These are phyloP conservation scores for Samsoniella hepiali DNA, from an alignment of 2,329 filamentous ascomycete genomes.

Conservation along the genomic window DNA sequence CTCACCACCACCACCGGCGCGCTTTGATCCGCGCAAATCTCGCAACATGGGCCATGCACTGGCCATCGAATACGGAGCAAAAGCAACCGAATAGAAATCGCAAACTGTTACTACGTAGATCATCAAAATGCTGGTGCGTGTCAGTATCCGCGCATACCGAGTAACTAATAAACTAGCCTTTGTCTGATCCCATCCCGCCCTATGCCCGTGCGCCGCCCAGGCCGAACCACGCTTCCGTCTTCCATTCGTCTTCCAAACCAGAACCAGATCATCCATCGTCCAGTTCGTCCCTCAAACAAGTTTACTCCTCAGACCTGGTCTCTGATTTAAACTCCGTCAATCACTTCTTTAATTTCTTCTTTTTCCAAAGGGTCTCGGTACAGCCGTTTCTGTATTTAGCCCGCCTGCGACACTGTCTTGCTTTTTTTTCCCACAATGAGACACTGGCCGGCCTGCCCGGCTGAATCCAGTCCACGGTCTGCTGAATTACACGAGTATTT, in stretches of 20 bases:
- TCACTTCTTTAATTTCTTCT: neutral
- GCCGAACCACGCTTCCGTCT: neutral
- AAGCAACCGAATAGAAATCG: neutral
- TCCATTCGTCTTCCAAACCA: neutral
- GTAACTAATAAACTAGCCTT: neutral
- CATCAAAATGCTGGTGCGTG: neutral
- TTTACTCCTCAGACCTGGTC: neutral
- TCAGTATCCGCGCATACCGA: neutral
- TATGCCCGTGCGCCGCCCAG: neutral
- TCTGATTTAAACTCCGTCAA: neutral
- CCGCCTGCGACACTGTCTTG: neutral
- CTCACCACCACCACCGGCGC: neutral
- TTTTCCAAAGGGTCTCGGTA: neutral
- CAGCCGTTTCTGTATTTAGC: neutral
- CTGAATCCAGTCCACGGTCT: neutral
- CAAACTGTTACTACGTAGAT: neutral
- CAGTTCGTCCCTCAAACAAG: neutral
- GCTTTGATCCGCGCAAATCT: neutral
- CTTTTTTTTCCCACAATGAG: neutral
- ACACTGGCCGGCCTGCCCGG: conserved; percentile 1
- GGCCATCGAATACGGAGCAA: neutral
- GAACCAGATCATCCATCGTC: neutral
- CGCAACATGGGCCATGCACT: neutral
- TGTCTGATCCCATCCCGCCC: neutral
- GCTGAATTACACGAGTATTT: neutral